Base-by-base conservation (phyloP, 2,329 filamentous ascomycete species). In the Cadophora sp. region DNA sequence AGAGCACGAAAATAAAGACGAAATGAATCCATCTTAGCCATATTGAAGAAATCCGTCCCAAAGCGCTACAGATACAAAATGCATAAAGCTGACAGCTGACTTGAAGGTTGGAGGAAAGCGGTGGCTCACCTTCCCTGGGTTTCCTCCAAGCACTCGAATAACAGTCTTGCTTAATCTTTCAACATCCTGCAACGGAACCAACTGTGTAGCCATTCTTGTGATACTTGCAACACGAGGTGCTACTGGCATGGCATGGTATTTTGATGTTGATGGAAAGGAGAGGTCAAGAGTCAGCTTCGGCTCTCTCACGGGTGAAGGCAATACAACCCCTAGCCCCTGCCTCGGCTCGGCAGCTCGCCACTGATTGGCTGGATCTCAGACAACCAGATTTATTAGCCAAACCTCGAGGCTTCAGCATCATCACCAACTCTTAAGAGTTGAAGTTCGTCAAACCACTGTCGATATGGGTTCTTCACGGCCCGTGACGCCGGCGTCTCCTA, bases 91-190 rank as follows among this genome's bases (percentile, higher is more conserved):
- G 50, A 53, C 24, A 53, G 36, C 5, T 33, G 27, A 11, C 7
- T 4, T 39, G n/a, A 47, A 30, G n/a, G 61, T 30, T 16, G 39
- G 9, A 20, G 2, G 14, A 33, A 63, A 24, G 22, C 39, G 41
- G 18, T 47, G n/a, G 50, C 79, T 76, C 73, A 89, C 88, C 83
- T 97, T 97, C 76, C 92, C 88, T 14, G 96, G 95, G 79, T 99
- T 99, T 9, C 92, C 93, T 66, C 91, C 96, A 20, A 98, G 83
- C 69, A 99, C 92, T 65, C 96, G 87, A 70, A 97, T 90, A 53
- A 94, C 91, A 16, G 86, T 83, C 22, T 91, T 86, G 76, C 92
- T 95, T 64, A 98, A 83, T 68, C 91, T 88, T 79, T 95, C 89
- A 60, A 97, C 86, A 68, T 91, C 88, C 4, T 89, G 89, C 16